Evolutionary conservation across 2,329 filamentous ascomycete genomes (phyloP).

Genomic region (Macrophomina pseudophaseolina): DNA sequence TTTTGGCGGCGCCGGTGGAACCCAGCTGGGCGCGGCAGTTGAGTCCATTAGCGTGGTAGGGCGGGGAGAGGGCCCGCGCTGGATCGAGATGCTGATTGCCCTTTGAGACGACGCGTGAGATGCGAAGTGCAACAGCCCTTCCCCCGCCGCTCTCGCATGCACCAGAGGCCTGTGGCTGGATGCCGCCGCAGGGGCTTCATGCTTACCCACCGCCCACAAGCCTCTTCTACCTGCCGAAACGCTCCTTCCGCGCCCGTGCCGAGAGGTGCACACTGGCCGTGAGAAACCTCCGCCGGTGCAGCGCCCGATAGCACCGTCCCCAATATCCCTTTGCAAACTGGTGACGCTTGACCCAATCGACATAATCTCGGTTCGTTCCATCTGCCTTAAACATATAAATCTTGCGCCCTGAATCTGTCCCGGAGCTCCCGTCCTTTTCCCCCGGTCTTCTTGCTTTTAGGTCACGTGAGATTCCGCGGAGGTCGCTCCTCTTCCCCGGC

Average conservation of each 20-base stretch:
- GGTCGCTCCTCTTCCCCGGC: conserved; percentile 25
- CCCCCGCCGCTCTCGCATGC: conserved; percentile 3
- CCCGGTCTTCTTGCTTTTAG: conserved; percentile 4
- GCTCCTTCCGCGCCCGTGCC: conserved; percentile 14
- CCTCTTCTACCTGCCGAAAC: conserved; percentile 4
- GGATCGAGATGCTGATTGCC: conserved; percentile 19
- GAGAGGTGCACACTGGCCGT: conserved; percentile 14
- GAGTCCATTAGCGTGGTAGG: conserved; percentile 9
- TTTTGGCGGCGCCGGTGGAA: conserved; percentile 2
- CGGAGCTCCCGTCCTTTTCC: neutral
- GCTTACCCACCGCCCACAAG: conserved; percentile 3
- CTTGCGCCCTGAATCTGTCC: neutral
- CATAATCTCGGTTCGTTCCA: neutral
- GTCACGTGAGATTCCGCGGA: conserved; percentile 19
- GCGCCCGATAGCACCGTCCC: conserved; percentile 3
- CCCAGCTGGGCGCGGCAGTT: conserved; percentile 18
- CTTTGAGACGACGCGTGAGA: conserved; percentile 10
- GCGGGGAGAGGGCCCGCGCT: conserved; percentile 17
- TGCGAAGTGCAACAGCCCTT: conserved; percentile 19
- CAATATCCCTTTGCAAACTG: conserved; percentile 4
- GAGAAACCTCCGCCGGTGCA: conserved; percentile 19
- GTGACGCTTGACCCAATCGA: neutral
- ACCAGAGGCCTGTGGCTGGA: conserved; percentile 16
- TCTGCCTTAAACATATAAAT: conserved; percentile 1
- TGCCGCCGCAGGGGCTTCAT: conserved; percentile 13